phyloP scores from a whole-genome alignment of 2,329 filamentous ascomycete genomes.

The Xylariales sp. region DNA sequence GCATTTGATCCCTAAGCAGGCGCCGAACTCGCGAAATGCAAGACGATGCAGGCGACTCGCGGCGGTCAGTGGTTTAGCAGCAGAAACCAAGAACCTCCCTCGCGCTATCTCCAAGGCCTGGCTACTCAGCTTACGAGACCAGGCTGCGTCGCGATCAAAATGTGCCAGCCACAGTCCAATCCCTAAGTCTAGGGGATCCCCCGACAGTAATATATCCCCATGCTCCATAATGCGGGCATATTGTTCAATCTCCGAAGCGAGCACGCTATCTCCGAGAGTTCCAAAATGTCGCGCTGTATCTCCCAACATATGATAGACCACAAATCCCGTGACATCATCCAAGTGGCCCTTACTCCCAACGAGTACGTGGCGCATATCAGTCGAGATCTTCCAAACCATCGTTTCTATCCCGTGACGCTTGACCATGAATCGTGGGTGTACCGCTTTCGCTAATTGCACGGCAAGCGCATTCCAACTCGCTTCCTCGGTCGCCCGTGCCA shows the following conservation, averaged over 20 bases:
- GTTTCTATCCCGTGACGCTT: slow-evolving; percentile 19
- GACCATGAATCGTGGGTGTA: slow-evolving; percentile 23
- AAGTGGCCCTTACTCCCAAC: slow-evolving; percentile 22
- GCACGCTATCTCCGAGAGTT: not conserved
- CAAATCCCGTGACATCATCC: slow-evolving; percentile 26
- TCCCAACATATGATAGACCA: slow-evolving; percentile 15
- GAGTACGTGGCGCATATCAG: slow-evolving; percentile 16
- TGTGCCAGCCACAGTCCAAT: slow-evolving; percentile 28
- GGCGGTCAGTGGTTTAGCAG: slow-evolving; percentile 13
- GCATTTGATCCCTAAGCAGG: slow-evolving; percentile 27
- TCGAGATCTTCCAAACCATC: slow-evolving; percentile 30
- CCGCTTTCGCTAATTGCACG: slow-evolving; percentile 19
- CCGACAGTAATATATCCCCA: slow-evolving; percentile 14
- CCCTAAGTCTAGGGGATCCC: slow-evolving; percentile 21
- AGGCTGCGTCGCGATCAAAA: slow-evolving; percentile 18
- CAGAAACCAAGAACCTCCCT: slow-evolving; percentile 7
- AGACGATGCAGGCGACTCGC: slow-evolving; percentile 19
- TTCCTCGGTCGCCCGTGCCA: slow-evolving; percentile 20
- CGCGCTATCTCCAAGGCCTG: slow-evolving; percentile 18
- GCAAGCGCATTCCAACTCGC: slow-evolving; percentile 20
- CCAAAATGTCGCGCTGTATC: slow-evolving; percentile 14
- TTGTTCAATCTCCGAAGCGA: slow-evolving; percentile 20
- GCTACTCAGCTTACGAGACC: slow-evolving; percentile 13
- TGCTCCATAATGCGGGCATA: slow-evolving; percentile 28
- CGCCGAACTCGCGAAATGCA: slow-evolving; percentile 28